Conservation (phyloP, 345 rosid species). For the Eucalyptus virginea region DNA sequence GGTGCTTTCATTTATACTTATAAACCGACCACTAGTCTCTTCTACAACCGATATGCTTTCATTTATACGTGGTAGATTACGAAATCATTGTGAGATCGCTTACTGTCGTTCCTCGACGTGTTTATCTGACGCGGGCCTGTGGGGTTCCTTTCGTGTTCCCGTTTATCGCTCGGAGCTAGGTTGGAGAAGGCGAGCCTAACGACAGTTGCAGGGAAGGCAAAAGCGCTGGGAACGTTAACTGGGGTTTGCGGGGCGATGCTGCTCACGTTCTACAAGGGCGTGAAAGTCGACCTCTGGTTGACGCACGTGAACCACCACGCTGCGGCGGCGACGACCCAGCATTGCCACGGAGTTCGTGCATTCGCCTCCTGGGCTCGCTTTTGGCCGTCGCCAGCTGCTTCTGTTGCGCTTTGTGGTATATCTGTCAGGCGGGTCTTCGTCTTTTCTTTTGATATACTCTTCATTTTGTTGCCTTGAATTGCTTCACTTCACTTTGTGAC, state of each 20-base stretch:
- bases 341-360: neutral
- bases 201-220: constrained; percentile 27
- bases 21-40: no score
- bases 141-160: neutral
- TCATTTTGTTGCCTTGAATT: neutral
- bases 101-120: neutral
- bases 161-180: neutral
- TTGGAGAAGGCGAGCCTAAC: constrained; percentile 23
- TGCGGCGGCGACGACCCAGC: neutral
- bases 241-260: constrained; percentile 53
- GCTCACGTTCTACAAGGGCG: constrained; percentile 43
- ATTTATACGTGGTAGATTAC: neutral
- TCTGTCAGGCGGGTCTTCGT: constrained; percentile 26
- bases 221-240: constrained; percentile 21
- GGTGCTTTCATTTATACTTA: no score
- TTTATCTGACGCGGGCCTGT: neutral
- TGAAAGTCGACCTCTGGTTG: constrained; percentile 14
- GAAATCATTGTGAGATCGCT: neutral
- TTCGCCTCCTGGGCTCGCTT: neutral
- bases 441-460: neutral
- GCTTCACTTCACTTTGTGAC: neutral
- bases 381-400: constrained; percentile 4
- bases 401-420: constrained; percentile 13
- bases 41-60: no score
- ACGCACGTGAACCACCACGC: neutral